Evolutionary conservation across 768 basidiomycete genomes (phyloP), one percentile per base, ranked within the genome.

Genomic region (Hygrophorus russula): DNA sequence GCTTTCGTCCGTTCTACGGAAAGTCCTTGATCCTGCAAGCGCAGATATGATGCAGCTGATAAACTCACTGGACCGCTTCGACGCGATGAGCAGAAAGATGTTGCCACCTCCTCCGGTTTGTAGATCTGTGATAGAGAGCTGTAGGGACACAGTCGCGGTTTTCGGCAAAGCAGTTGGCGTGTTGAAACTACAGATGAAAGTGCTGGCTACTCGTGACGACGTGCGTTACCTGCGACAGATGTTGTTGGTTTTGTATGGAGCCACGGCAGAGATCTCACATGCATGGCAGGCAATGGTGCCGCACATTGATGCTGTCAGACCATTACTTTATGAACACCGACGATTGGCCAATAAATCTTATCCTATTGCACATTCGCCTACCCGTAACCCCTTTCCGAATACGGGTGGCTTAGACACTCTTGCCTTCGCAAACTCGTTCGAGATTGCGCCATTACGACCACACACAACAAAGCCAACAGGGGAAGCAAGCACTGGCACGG

Each of bases 121-220:
- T 52, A 75, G 84, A 33, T 73, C 68, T 9, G 74, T 99, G 28
- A 66, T 94, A 14, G 84, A 90, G 58, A 78, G 75, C 37, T 92
- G 92, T 53, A 76, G 80, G 49, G 87, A 94, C 55, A 85, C 78
- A 36, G 79, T 94, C 12, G 73, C 75, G 9, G 77, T 82, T 13
- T 94, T 94, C 53, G 76, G 80, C 27, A 93, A 91, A 61, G 88
- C 89, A n/a, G 74, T 94, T 20, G 76, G 78, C 2, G 85, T 93
- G 37, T 67, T 98, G 32, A 65, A 76, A 30, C 62, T 89, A 17
- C 92, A 96, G 61, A 69, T 94, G 41, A 82, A 80, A 58, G 76
- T 80, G n/a, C 65, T 86, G 3, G 74, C 78, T 12, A 70, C 73
- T 15, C 68, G 73, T 31, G 85, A 88, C 46, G 90, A 96, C 60